Base-by-base conservation (phyloP, 2,329 filamentous ascomycete species). In the Macrophomina tecta region DNA sequence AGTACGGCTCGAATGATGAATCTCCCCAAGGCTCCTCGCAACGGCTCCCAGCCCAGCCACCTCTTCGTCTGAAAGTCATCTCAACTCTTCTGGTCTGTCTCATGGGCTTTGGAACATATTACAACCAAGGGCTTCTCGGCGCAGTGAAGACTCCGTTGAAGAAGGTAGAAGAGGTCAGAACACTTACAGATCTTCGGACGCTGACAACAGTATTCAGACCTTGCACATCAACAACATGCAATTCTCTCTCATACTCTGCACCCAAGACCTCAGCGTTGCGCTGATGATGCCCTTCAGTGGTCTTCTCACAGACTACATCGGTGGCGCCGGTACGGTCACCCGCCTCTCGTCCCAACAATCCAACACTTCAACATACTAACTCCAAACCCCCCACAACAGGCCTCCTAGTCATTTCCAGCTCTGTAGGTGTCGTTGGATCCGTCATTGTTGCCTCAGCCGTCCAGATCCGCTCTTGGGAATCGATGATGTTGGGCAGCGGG, bases 61-160 rank as follows among this genome's bases (percentile, higher is more conserved):
- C 49, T 12, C 30, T 53, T 16, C 49, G 49, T 12, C 30, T 53
- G 11, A 53, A 53, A 28, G 49, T 53, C 28, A 36, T 53, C 12
- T 34, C 49, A 4, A 53, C 49, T 7, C 5, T 53, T 9, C 30
- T 53, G 11, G 49, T 53, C 4, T 53, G 49, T 11, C 30, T 32
- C 16, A 87, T 88, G 69, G 85, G 86, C 1, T 89, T 88, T 70
- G 86, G 86, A 0, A 85, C 85, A 0, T 82, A 84, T 23, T 89
- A 86, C 86, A 87, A 85, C 68, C 80, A 80, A 14, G 85, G 86
- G 1, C 84, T 89, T 0, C 88, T 85, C 0, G 84, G 84, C 11
- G 86, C 87, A 1, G 84, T 89, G 81, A 89, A 89, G 72, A 85
- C 79, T 18, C 88, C 86, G 0, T 73, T 89, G 32, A 88, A 89